phyloP scores from a whole-genome alignment of 192 early-diverging fungal genomes.

The Entomortierella chlamydospora region DNA sequence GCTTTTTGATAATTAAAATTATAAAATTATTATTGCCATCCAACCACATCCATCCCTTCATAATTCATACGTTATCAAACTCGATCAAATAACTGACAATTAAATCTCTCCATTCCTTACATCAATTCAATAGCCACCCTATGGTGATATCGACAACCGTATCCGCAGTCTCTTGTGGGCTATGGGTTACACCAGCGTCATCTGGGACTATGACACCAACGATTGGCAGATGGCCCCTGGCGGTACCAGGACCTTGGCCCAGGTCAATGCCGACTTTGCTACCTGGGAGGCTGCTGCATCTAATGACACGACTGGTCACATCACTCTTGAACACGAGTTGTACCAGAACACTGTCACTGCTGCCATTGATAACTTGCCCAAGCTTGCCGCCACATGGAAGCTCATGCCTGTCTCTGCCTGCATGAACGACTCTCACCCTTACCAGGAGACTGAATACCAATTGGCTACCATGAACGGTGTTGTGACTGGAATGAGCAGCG shows the following conservation, averaged over 20 bases:
- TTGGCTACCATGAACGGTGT: slow-evolving; percentile 34
- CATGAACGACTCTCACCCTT: slow-evolving; percentile 50
- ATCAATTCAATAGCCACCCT: slow-evolving; percentile 35
- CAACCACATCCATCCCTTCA: neutral
- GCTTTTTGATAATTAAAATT: neutral
- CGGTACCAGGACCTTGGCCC: slow-evolving; percentile 19
- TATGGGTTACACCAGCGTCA: slow-evolving; percentile 61
- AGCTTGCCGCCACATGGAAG: slow-evolving; percentile 43
- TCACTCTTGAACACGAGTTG: slow-evolving; percentile 62
- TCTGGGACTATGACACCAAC: slow-evolving; percentile 66
- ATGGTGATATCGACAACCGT: slow-evolving; percentile 35
- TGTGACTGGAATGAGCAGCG: slow-evolving; percentile 21
- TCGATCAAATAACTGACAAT: neutral
- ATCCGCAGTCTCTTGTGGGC: slow-evolving; percentile 30
- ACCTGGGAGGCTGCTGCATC: slow-evolving; percentile 56
- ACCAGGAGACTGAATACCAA: slow-evolving; percentile 43
- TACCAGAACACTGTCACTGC: slow-evolving; percentile 55
- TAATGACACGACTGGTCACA: slow-evolving; percentile 53
- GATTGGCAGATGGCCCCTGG: slow-evolving; percentile 59
- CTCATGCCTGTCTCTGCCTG: slow-evolving; percentile 51
- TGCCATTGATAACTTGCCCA: slow-evolving; percentile 57
- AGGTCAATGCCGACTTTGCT: slow-evolving; percentile 51
- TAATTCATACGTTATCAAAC: too few species aligned
- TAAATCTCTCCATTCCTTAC: neutral
- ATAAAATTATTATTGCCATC: neutral